Conservation (phyloP, 1,139 yeast species). For the Kluyveromyces sp. region DNA sequence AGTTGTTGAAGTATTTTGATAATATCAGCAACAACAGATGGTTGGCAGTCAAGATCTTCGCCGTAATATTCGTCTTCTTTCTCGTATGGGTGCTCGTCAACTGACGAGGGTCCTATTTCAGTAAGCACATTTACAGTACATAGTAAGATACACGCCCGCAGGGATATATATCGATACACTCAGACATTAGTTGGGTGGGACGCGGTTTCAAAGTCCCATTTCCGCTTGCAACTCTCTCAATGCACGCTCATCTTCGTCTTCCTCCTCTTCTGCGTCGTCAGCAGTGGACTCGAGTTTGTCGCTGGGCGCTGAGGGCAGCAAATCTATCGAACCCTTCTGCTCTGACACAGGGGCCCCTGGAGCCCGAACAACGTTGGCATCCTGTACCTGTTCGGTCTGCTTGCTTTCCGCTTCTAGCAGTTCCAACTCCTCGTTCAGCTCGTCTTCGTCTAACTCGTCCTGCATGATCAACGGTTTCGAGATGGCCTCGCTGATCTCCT, state of each 20-base stretch:
- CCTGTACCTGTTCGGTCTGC: constrained; percentile 48
- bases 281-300: constrained; percentile 14
- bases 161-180: background rate
- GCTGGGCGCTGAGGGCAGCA: constrained; percentile 37
- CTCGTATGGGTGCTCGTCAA: constrained; percentile 74
- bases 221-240: constrained; percentile 85
- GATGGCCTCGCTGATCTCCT: constrained; percentile 92
- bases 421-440: constrained; percentile 84
- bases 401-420: constrained; percentile 77
- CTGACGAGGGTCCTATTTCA: constrained; percentile 23
- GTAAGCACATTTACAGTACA: background rate
- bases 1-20: constrained; percentile 81
- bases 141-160: background rate
- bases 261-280: constrained; percentile 45
- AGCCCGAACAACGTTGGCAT: no score
- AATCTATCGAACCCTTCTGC: constrained; percentile 23
- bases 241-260: constrained; percentile 88
- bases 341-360: constrained; percentile 20
- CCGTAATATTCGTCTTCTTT: constrained; percentile 72
- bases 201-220: constrained; percentile 87
- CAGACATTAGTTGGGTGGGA: no score
- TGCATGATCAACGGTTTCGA: constrained; percentile 79
- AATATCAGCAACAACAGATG: constrained; percentile 85
- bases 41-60: constrained; percentile 85
- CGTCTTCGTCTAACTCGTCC: constrained; percentile 74